Conservation (phyloP, 2,329 filamentous ascomycete species). For the Colletotrichum orchidophilum region DNA sequence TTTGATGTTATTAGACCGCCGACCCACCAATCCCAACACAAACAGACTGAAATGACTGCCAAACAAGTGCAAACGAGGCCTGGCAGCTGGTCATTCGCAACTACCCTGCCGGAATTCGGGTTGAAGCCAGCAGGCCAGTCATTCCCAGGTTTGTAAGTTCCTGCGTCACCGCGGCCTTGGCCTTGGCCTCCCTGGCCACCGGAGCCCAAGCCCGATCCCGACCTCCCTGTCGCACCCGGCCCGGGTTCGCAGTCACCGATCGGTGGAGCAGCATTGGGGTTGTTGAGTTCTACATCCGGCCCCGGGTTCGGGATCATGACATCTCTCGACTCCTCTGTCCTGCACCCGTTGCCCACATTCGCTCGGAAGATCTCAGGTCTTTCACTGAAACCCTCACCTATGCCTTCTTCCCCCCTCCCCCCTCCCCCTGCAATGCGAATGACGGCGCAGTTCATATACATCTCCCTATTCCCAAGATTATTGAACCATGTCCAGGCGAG, state of each 20-base stretch:
- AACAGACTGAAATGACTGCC: neutral
- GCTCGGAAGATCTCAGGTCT: constrained; percentile 76
- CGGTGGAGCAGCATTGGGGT: constrained; percentile 16
- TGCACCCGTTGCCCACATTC: constrained; percentile 68
- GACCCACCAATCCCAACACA: neutral
- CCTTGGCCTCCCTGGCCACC: neutral
- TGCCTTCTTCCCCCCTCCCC: neutral
- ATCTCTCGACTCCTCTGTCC: constrained; percentile 58
- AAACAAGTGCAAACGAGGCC: neutral
- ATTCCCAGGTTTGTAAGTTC: neutral
- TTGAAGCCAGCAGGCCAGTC: neutral
- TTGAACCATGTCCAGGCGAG: constrained; percentile 74
- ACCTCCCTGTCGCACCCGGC: neutral
- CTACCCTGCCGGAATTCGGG: neutral
- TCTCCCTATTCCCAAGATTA: constrained; percentile 70
- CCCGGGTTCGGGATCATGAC: neutral
- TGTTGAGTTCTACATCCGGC: constrained; percentile 49
- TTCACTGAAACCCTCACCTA: constrained; percentile 28
- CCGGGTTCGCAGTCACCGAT: constrained; percentile 1
- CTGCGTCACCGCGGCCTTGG: neutral
- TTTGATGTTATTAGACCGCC: too few species aligned
- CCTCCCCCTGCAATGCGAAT: constrained; percentile 55
- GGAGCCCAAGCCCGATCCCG: neutral
- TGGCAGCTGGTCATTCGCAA: neutral
- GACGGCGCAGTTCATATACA: constrained; percentile 76